Conservation (phyloP, 1,284 basidiomycete genomes). For the Pseudozyma hubeiensis region DNA sequence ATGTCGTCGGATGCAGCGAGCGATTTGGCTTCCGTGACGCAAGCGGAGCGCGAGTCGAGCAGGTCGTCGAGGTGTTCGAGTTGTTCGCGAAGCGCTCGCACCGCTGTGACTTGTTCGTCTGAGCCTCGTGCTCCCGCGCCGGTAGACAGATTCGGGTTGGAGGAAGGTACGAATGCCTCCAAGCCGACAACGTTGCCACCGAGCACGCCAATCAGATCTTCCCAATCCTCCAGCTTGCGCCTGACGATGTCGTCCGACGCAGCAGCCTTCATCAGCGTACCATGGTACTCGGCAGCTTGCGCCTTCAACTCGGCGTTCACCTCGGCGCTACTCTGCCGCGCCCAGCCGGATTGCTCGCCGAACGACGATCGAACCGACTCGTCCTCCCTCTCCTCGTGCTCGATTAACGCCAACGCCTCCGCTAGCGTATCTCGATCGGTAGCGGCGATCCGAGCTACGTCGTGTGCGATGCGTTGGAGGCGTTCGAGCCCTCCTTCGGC, state of each 20-base stretch:
- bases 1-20: conserved; percentile 82
- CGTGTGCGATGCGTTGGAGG: conserved; percentile 79
- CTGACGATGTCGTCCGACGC: conserved; percentile 70
- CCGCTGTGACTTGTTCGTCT: conserved; percentile 45
- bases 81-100: conserved; percentile 78
- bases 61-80: conserved; percentile 86
- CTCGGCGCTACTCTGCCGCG: conserved; percentile 73
- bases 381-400: conserved; percentile 88
- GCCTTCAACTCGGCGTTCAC: conserved; percentile 57
- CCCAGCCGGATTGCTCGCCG: conserved; percentile 71
- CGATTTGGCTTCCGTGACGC: conserved; percentile 77
- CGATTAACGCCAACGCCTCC: conserved; percentile 86
- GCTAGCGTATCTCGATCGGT: conserved; percentile 77
- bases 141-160: conserved; percentile 17
- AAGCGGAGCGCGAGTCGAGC: conserved; percentile 71
- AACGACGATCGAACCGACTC: conserved; percentile 73
- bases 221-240: conserved; percentile 68
- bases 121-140: background rate
- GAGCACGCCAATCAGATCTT: conserved; percentile 36
- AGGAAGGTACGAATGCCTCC: conserved; percentile 37
- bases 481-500: conserved; percentile 79
- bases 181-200: conserved; percentile 25
- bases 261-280: conserved; percentile 52
- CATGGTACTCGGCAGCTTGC: conserved; percentile 49
- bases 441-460: conserved; percentile 78